Base-by-base conservation (phyloP, 2,329 filamentous ascomycete species). In the Xylaria multiplex region DNA sequence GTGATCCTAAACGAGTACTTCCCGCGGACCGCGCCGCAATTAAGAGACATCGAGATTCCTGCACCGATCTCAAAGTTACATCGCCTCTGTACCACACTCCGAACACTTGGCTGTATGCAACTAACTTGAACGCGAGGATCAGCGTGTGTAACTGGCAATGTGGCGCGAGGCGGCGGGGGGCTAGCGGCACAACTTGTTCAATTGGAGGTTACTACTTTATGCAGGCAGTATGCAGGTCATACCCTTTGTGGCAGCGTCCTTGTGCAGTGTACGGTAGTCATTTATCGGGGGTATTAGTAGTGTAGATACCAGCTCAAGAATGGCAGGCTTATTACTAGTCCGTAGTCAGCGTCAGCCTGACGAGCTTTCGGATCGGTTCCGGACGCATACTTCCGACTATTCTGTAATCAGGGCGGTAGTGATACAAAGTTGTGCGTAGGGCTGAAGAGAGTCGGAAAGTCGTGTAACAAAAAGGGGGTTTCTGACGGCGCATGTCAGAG, bases 391-490 rank as follows among this genome's bases (percentile, higher is more conserved):
- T 45, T 46, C 32, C 19, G 50, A 54, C 37, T n/a, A 65, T 60
- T 49, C 52, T 16, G 24, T 46, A 37, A 40, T 16, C 32, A 59
- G 22, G 27, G 32, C 57, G 56, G 64, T 59, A 68, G 64, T 68
- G 53, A 56, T 66, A 68, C 66, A 66, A 57, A 61, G 45, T 62
- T 46, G 43, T 59, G 67, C 64, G 61, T 69, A 69, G 67, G 67
- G 67, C 67, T 69, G 67, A 69, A 49, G 58, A 57, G 67, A 59
- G 48, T 62, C 16, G 45, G 30, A 59, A 67, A 67, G 64, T 66
- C 64, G 64, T 69, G 64, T 67, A 69, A 69, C 66, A 62, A 67
- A 59, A 42, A 42, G 43, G 32, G 30, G 42, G 8, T 58, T 52
- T 67, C 42, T 50, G 32, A 30, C 35, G 42, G 57, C 56, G 67